Base-by-base conservation (phyloP, 768 basidiomycete genomes). In the Suillus spraguei region DNA sequence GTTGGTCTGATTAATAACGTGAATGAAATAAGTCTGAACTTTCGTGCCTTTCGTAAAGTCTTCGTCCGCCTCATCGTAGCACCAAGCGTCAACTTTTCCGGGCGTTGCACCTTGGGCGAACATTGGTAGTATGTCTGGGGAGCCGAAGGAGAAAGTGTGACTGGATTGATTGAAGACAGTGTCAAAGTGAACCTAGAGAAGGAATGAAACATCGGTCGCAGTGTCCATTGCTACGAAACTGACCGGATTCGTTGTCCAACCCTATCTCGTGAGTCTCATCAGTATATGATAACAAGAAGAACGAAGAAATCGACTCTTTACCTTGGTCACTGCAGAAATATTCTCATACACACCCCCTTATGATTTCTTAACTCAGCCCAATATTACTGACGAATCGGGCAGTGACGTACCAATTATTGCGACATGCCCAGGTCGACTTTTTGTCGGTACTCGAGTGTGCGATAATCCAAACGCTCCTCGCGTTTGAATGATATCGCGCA, bases 61-160 rank as follows among this genome's bases (percentile, higher is more conserved):
- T 69, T 95, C 93, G 38, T 85, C 88, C 28, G 88, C 85, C 66
- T 88, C 89, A 55, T 88, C 77, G 71, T 95, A 95, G 60, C 81
- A 84, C 90, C 90, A 94, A 42, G 86, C 86, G 52, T 83, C 80
- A 2, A 95, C 91, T 68, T 83, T 90, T 0, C 85, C 87, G 0
- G 85, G 84, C 0, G 81, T 80, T 1, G 92, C 90, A 20, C 91
- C 91, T n/a, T 84, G 81, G 9, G 85, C 78, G 68, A 95, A 95
- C 89, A 95, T 95, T 3, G 92, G 92, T 5, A 95, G 74, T 59
- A 95, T 95, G 73, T 95, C 94, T 0, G 94, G 94, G 2, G 90
- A 91, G 0, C 94, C 94, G 64, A 95, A 95, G 1, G 91, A 89
- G 71, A 87, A 95, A 0, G 92, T 92, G 24, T 82, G 78, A 44